phyloP scores from a whole-genome alignment of 257 asterid species.

The Solanum rostratum region DNA sequence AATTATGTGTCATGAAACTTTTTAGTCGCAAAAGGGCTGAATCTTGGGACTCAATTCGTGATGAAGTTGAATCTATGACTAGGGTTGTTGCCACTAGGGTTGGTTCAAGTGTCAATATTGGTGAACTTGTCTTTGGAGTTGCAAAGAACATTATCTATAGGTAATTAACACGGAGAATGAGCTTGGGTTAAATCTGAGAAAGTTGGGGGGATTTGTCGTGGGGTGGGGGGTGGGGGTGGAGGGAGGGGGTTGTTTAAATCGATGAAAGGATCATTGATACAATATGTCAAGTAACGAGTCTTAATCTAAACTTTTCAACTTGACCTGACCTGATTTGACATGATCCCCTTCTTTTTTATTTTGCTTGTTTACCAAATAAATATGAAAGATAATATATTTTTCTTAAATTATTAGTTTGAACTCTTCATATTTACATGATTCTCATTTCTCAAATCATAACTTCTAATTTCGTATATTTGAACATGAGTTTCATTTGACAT shows the following conservation, averaged over 20 bases:
- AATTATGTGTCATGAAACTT: slow-evolving; percentile 58
- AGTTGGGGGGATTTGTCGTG: too few species aligned
- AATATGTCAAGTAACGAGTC: neutral
- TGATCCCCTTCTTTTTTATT: neutral
- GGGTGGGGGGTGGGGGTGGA: too few species aligned
- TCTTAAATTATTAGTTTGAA: neutral
- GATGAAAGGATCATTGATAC: neutral
- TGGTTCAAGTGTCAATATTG: slow-evolving; percentile 35
- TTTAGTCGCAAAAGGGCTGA: slow-evolving; percentile 60
- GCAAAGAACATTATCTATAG: slow-evolving; percentile 35
- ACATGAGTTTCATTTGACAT: neutral
- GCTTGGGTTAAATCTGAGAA: neutral
- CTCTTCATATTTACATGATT: neutral
- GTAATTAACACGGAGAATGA: neutral
- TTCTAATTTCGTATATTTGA: neutral
- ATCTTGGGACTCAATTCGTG: slow-evolving; percentile 74
- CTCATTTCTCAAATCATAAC: neutral
- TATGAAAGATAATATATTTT: neutral
- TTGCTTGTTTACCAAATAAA: neutral
- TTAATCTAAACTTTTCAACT: neutral
- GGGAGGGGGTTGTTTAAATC: too few species aligned
- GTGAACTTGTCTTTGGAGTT: slow-evolving; percentile 53
- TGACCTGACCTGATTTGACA: neutral
- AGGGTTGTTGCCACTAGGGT: slow-evolving; percentile 13
- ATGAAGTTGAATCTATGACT: slow-evolving; percentile 44